Conservation (phyloP, 768 basidiomycete species). For the Tulasnella sp. region DNA sequence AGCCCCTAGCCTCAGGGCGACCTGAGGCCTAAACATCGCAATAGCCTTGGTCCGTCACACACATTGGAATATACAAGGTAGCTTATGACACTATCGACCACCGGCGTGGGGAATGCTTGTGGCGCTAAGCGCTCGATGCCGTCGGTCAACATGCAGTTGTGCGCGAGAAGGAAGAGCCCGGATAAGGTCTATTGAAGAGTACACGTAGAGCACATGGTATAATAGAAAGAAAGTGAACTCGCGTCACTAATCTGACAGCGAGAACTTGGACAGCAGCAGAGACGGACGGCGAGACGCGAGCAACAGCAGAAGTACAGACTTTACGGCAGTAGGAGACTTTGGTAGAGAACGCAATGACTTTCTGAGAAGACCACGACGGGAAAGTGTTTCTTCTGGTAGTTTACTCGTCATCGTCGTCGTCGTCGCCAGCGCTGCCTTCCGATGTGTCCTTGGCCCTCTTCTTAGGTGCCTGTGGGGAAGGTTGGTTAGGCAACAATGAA, state of each 20-base stretch:
- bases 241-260: conserved; percentile 5
- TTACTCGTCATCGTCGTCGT: conserved; percentile 26
- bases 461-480: not conserved
- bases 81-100: too few species aligned
- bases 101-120: too few species aligned
- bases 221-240: not conserved
- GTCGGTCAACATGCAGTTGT: not conserved
- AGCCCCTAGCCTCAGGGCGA: not conserved
- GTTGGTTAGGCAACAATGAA: not conserved
- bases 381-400: not conserved
- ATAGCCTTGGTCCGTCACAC: too few species aligned
- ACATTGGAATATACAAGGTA: too few species aligned
- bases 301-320: conserved; percentile 10
- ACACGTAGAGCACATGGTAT: conserved; percentile 12
- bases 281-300: conserved; percentile 1
- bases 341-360: not conserved
- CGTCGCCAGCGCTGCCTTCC: conserved; percentile 19
- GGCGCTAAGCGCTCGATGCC: too few species aligned
- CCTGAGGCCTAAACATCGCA: not conserved
- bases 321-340: not conserved
- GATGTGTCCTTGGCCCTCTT: conserved; percentile 12
- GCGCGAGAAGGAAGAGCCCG: not conserved
- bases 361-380: not conserved
- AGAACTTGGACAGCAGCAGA: conserved; percentile 13
- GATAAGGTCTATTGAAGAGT: conserved; percentile 8